These are phyloP conservation scores for Taphrina communis DNA, from an alignment of 1,139 yeast genomes.

Conservation along the genomic window DNA sequence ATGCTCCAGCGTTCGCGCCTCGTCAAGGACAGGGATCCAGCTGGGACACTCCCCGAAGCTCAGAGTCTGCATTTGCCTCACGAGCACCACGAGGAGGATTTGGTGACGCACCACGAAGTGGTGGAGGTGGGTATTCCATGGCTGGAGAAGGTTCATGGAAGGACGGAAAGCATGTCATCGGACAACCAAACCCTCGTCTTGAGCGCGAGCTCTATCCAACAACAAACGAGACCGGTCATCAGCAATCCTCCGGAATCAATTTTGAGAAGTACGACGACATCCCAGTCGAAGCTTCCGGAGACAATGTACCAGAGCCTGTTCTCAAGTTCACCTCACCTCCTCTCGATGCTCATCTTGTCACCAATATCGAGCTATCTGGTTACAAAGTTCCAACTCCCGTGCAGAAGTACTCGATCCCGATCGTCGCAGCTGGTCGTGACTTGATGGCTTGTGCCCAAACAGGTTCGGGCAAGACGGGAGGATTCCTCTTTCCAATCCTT, in stretches of 20 bases:
- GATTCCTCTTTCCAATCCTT: conserved; percentile 96
- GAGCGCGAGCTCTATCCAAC: conserved; percentile 88
- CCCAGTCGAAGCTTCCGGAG: conserved; percentile 98
- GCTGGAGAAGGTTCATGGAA: conserved; percentile 70
- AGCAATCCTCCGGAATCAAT: conserved; percentile 93
- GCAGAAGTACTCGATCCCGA: conserved; percentile 97
- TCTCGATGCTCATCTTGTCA: conserved; percentile 81
- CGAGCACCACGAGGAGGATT: conserved; percentile 38
- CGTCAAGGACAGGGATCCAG: conserved; percentile 18
- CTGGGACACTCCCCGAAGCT: conserved; percentile 31
- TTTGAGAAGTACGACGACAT: conserved; percentile 98
- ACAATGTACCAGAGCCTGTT: conserved; percentile 92
- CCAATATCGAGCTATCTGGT: conserved; percentile 84
- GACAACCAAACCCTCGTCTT: conserved; percentile 69
- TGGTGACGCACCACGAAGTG: conserved; percentile 30
- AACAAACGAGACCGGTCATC: conserved; percentile 68
- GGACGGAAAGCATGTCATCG: conserved; percentile 88
- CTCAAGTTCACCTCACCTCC: conserved; percentile 89
- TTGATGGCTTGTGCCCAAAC: conserved; percentile 99
- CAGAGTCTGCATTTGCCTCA: conserved; percentile 22
- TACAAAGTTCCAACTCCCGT: conserved; percentile 98
- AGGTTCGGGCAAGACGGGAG: conserved; percentile 99
- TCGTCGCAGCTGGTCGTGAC: conserved; percentile 93
- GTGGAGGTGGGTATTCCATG: conserved; percentile 44
- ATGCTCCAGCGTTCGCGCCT: conserved; percentile 39